phyloP scores from a whole-genome alignment of 139 green algal genomes.

The Chlorella sp. region DNA sequence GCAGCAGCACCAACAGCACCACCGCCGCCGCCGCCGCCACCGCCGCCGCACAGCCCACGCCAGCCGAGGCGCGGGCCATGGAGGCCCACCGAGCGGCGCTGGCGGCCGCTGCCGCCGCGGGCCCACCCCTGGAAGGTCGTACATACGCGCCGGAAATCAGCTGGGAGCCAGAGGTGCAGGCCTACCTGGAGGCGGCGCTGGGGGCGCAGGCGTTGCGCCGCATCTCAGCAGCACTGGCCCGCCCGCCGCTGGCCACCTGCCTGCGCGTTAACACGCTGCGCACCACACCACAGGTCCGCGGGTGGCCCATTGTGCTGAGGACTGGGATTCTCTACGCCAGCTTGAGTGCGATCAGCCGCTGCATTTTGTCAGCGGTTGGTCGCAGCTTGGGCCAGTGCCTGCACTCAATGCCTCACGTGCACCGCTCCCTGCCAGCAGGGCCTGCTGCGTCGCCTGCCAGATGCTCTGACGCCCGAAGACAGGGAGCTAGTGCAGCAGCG shows the following conservation, averaged over 20 bases:
- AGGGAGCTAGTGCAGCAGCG: background rate
- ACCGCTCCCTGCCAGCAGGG: too few relatives aligned
- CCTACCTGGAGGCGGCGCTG: conserved; percentile 65
- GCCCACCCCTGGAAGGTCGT: too few relatives aligned
- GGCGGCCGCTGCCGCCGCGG: too few relatives aligned
- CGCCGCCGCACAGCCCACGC: too few relatives aligned
- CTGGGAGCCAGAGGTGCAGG: conserved; percentile 49
- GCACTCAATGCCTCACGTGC: too few relatives aligned
- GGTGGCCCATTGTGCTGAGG: background rate
- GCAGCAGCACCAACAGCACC: too few relatives aligned
- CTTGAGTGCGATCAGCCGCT: too few relatives aligned
- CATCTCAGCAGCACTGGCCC: conserved; percentile 56
- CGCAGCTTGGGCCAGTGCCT: too few relatives aligned
- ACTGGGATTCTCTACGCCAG: background rate
- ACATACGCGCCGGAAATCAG: conserved; percentile 21
- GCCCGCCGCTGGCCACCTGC: conserved; percentile 72
- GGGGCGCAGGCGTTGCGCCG: conserved; percentile 47
- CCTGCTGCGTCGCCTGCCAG: conserved; percentile 32
- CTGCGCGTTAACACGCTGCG: conserved; percentile 78
- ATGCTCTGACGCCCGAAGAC: conserved; percentile 1
- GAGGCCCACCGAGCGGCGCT: too few relatives aligned
- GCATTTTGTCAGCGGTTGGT: too few relatives aligned
- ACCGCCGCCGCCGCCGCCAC: too few relatives aligned
- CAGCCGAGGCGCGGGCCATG: too few relatives aligned
- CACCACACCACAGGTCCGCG: conserved; percentile 51